Conservation (phyloP, 495 filamentous ascomycete species). For the Annulohypoxylon stygium region DNA sequence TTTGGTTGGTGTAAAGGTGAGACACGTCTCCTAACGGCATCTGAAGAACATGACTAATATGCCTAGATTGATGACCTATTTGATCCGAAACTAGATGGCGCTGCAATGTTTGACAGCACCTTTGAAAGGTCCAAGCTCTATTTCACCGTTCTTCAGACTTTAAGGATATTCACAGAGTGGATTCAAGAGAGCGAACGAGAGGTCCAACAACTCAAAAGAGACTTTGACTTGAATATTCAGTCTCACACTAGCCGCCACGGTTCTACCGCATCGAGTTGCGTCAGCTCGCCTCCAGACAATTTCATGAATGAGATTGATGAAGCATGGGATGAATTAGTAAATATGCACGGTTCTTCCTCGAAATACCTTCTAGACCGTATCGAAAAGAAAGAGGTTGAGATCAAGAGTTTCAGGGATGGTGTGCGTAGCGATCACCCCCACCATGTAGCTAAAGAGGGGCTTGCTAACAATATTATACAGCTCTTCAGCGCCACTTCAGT, state of each 20-base stretch:
- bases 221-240: slow-evolving; percentile 23
- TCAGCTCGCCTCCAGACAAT: slow-evolving; percentile 33
- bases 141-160: slow-evolving; percentile 33
- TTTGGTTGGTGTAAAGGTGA: slow-evolving; percentile 31
- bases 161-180: slow-evolving; percentile 44
- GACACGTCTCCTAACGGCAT: neutral
- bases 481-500: slow-evolving; percentile 65
- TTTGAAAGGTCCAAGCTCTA: slow-evolving; percentile 38
- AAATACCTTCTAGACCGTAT: slow-evolving; percentile 36
- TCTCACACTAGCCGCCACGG: slow-evolving; percentile 10
- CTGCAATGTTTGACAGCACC: slow-evolving; percentile 34
- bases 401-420: slow-evolving; percentile 43
- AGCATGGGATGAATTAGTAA: slow-evolving; percentile 53
- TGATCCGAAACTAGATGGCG: slow-evolving; percentile 24
- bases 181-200: slow-evolving; percentile 51
- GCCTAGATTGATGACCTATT: slow-evolving; percentile 34
- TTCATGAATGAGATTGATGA: slow-evolving; percentile 52
- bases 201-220: slow-evolving; percentile 45
- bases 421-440: slow-evolving; percentile 23
- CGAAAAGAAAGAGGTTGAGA: slow-evolving; percentile 44
- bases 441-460: neutral
- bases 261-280: neutral
- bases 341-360: slow-evolving; percentile 13
- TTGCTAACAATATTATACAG: slow-evolving; percentile 29
- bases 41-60: neutral